Percentiles rank a stretch among this genome's conserved stretches.
These are phyloP conservation scores for Daedaleopsis nitida DNA, from an alignment of 768 basidiomycete species.

Conservation along the genomic window DNA sequence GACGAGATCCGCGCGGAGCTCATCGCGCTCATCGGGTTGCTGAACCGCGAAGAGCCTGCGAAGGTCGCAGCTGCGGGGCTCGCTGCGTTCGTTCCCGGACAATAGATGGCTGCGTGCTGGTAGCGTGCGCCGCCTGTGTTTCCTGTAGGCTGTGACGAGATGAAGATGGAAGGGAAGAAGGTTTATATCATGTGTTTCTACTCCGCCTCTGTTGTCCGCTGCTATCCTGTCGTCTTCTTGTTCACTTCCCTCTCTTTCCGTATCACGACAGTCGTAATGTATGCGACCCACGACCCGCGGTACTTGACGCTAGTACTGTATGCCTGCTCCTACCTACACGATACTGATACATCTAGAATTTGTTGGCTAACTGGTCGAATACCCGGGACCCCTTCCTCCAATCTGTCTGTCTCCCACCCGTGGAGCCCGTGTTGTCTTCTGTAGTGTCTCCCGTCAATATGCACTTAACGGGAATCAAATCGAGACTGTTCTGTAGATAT, in stretches of 20 bases:
- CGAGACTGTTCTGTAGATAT: too few species aligned
- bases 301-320: slow-evolving; percentile 7
- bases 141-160: slow-evolving; percentile 1
- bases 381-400: neutral
- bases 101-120: slow-evolving; percentile 9
- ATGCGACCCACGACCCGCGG: neutral
- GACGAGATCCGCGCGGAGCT: slow-evolving; percentile 79
- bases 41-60: slow-evolving; percentile 75
- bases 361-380: slow-evolving; percentile 6
- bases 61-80: slow-evolving; percentile 85
- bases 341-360: slow-evolving; percentile 20
- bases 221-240: neutral
- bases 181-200: slow-evolving; percentile 8
- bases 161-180: slow-evolving; percentile 1
- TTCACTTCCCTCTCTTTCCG: neutral
- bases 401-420: too few species aligned
- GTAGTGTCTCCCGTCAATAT: too few species aligned
- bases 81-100: slow-evolving; percentile 43
- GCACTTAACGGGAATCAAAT: too few species aligned
- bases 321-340: slow-evolving; percentile 6
- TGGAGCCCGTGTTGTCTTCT: too few species aligned
- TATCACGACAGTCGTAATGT: neutral
- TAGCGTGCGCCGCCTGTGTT: neutral
- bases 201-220: neutral
- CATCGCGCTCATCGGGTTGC: slow-evolving; percentile 66